phyloP scores from a whole-genome alignment of 108 stramenopile species.

The Conticribra weissflogii region DNA sequence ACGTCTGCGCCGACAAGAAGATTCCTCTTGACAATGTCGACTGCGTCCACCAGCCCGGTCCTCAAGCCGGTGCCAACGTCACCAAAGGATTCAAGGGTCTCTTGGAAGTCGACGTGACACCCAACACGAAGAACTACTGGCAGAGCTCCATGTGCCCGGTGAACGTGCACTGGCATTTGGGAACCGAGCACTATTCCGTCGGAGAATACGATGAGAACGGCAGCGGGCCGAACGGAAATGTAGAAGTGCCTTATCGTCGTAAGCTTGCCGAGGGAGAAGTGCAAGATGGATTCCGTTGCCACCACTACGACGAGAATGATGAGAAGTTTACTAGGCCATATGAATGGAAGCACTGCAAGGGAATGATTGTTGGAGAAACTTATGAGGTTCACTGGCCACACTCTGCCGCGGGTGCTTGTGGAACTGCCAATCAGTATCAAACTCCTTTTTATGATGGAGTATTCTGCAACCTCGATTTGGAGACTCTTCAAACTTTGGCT shows the following conservation, averaged over 20 bases:
- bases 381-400: too few species aligned
- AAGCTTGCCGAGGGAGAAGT: slow-evolving; percentile 8
- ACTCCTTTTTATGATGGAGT: slow-evolving; percentile 56
- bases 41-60: not conserved
- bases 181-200: too few species aligned
- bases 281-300: slow-evolving; percentile 39
- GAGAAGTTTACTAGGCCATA: slow-evolving; percentile 36
- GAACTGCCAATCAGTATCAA: slow-evolving; percentile 53
- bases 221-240: slow-evolving; percentile 28
- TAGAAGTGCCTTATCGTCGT: slow-evolving; percentile 25
- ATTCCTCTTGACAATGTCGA: too few species aligned
- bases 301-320: slow-evolving; percentile 32
- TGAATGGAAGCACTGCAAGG: slow-evolving; percentile 50
- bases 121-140: slow-evolving; percentile 48
- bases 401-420: slow-evolving; percentile 46
- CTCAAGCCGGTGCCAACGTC: too few species aligned
- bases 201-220: slow-evolving; percentile 68
- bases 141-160: slow-evolving; percentile 44
- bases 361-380: slow-evolving; percentile 49
- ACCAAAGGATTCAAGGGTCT: slow-evolving; percentile 39
- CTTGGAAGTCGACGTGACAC: slow-evolving; percentile 20
- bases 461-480: slow-evolving; percentile 37
- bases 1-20: too few species aligned
- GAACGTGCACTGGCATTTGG: too few species aligned
- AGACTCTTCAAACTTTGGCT: slow-evolving; percentile 13